Evolutionary conservation across 2,329 filamentous ascomycete species (phyloP).

Genomic region (Clathrospora elynae): DNA sequence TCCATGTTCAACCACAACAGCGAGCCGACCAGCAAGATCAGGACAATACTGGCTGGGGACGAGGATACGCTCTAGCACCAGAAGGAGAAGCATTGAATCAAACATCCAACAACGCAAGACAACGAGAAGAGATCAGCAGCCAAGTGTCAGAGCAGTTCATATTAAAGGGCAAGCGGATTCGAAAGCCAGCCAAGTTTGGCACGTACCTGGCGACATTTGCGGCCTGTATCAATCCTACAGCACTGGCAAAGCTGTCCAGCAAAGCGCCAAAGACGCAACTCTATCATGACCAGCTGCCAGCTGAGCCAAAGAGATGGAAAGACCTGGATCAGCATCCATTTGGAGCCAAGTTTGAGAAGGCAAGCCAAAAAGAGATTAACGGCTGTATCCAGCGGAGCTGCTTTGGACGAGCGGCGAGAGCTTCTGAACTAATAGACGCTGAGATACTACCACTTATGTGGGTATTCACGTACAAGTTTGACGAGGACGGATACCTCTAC

Average conservation of each 20-base stretch:
- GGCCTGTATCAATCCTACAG: slow-evolving; percentile 2
- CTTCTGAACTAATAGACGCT: background rate
- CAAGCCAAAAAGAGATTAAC: slow-evolving; percentile 3
- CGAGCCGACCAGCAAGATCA: no score
- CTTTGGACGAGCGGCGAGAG: slow-evolving; percentile 1
- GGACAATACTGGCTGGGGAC: no score
- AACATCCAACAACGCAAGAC: no score
- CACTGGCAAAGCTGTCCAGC: background rate
- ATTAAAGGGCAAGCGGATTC: background rate
- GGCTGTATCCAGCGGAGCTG: background rate
- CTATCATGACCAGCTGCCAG: no score
- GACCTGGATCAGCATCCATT: no score
- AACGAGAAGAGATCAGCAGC: no score
- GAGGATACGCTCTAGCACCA: no score
- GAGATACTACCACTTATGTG: slow-evolving; percentile 6
- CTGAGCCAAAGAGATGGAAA: no score
- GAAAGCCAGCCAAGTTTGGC: slow-evolving; percentile 3
- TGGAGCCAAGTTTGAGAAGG: no score
- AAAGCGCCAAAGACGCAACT: no score
- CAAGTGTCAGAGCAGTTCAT: background rate
- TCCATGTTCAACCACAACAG: slow-evolving; percentile 1
- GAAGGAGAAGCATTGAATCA: no score
- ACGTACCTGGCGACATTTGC: slow-evolving; percentile 5
- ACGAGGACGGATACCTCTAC: slow-evolving; percentile 16
- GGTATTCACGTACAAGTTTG: no score